These are phyloP conservation scores for Globisporangium iwayamae DNA, from an alignment of 352 stramenopile genomes.

Conservation along the genomic window DNA sequence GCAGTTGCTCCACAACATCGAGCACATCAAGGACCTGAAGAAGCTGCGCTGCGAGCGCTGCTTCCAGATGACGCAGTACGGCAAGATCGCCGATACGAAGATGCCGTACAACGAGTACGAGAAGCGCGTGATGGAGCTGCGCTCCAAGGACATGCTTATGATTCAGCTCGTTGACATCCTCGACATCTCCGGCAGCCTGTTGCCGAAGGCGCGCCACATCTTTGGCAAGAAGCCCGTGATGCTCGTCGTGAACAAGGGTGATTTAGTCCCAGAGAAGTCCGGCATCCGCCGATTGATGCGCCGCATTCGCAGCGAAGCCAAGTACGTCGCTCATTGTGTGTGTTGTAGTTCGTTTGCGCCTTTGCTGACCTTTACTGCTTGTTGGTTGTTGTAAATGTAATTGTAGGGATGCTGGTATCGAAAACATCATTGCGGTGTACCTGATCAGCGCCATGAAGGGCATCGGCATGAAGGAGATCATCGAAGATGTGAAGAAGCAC, in stretches of 20 bases:
- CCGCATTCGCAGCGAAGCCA: conserved; percentile 72
- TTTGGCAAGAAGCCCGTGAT: conserved; percentile 90
- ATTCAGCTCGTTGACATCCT: conserved; percentile 92
- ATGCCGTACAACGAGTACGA: conserved; percentile 87
- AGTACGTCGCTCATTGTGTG: conserved; percentile 29
- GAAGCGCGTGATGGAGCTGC: conserved; percentile 80
- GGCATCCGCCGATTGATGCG: conserved; percentile 77
- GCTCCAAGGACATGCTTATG: conserved; percentile 87
- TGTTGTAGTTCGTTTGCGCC: background rate
- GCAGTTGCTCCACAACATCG: conserved; percentile 56
- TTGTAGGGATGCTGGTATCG: conserved; percentile 53
- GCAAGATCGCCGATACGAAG: conserved; percentile 81
- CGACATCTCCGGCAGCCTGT: conserved; percentile 86
- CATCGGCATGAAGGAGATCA: conserved; percentile 85
- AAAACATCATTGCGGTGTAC: conserved; percentile 79
- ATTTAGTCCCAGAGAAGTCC: conserved; percentile 85
- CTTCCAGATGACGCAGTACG: conserved; percentile 86
- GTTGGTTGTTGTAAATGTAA: background rate
- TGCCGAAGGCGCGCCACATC: conserved; percentile 81
- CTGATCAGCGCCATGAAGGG: conserved; percentile 83
- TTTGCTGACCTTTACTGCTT: conserved; percentile 4
- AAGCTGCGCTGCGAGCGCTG: conserved; percentile 83
- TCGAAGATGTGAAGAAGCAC: conserved; percentile 75
- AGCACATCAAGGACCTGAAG: conserved; percentile 67
- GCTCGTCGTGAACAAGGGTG: conserved; percentile 90